Evolutionary conservation across 2,329 filamentous ascomycete genomes (phyloP).

Genomic region (Cytospora mali): DNA sequence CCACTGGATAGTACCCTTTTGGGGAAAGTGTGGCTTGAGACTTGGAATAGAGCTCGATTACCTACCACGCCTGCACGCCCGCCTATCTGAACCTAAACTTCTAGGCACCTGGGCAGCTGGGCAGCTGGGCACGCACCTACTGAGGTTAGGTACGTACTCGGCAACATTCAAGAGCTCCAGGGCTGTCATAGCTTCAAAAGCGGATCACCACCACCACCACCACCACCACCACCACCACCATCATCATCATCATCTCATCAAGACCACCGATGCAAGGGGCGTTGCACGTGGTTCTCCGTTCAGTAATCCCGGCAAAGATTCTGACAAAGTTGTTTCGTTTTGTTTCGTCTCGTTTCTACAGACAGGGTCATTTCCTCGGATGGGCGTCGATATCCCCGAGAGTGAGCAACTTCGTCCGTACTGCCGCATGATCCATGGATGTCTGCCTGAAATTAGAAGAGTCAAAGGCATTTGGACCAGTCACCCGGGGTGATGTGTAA

Average conservation of each 20-base stretch:
- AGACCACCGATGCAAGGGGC: background rate
- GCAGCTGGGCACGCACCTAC: too few relatives aligned
- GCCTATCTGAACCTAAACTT: too few relatives aligned
- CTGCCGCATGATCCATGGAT: conserved; percentile 10
- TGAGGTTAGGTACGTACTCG: too few relatives aligned
- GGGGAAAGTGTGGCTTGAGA: background rate
- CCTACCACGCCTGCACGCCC: too few relatives aligned
- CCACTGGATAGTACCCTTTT: background rate
- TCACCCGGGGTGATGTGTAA: conserved; percentile 4
- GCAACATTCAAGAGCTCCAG: too few relatives aligned
- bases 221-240: too few relatives aligned
- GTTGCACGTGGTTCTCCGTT: background rate
- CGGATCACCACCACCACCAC: too few relatives aligned
- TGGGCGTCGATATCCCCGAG: background rate
- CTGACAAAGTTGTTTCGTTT: background rate
- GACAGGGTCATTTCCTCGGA: conserved; percentile 1
- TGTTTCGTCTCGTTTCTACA: background rate
- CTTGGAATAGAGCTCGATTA: too few relatives aligned
- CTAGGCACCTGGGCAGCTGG: too few relatives aligned
- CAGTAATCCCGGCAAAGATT: background rate
- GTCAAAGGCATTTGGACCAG: conserved; percentile 8
- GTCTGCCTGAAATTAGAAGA: conserved; percentile 16
- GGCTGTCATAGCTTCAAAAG: too few relatives aligned
- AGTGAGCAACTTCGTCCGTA: background rate
- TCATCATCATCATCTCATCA: background rate